Percentiles rank a stretch among this genome's conserved stretches.
phyloP scores from a whole-genome alignment of 225 moss, liverwort and hornwort genomes.

The Marchantia polymorpha region DNA sequence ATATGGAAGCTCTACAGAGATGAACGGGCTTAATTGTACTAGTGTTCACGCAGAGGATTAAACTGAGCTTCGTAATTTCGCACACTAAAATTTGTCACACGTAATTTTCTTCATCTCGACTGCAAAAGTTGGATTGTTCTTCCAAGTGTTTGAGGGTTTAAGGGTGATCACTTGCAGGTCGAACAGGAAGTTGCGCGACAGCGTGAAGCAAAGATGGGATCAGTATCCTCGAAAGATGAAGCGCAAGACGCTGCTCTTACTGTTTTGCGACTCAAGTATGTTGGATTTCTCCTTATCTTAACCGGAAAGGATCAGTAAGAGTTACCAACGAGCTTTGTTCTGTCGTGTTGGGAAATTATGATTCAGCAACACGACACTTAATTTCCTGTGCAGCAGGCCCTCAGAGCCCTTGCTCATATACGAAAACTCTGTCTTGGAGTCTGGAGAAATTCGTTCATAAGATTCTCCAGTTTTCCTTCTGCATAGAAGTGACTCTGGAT shows the following conservation, averaged over 20 bases:
- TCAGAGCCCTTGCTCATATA: neutral
- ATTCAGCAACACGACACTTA: no score
- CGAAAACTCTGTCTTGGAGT: neutral
- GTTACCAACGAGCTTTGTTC: neutral
- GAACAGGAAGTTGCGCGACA: constrained; percentile 75
- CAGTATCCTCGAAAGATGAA: constrained; percentile 54
- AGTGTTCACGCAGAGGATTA: no score
- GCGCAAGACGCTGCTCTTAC: constrained; percentile 79
- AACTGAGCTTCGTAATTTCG: no score
- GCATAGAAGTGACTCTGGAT: neutral
- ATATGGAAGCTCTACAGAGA: no score
- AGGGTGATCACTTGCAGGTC: constrained; percentile 34
- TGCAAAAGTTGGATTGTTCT: neutral
- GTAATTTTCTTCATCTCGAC: neutral
- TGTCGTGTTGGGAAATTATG: no score
- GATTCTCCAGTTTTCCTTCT: neutral
- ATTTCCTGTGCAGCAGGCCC: neutral
- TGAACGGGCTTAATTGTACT: no score
- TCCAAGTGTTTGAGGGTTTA: neutral
- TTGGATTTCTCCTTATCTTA: neutral
- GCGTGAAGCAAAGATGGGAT: constrained; percentile 69
- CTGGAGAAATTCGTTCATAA: neutral
- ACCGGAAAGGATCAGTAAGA: neutral
- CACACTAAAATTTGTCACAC: neutral
- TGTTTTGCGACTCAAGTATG: constrained; percentile 67